A percentile compares a stretch with the other conserved stretches of the same genome.
These are phyloP conservation scores for Aspergillus sp. DNA, from an alignment of 2,329 filamentous ascomycete genomes.

Conservation along the genomic window DNA sequence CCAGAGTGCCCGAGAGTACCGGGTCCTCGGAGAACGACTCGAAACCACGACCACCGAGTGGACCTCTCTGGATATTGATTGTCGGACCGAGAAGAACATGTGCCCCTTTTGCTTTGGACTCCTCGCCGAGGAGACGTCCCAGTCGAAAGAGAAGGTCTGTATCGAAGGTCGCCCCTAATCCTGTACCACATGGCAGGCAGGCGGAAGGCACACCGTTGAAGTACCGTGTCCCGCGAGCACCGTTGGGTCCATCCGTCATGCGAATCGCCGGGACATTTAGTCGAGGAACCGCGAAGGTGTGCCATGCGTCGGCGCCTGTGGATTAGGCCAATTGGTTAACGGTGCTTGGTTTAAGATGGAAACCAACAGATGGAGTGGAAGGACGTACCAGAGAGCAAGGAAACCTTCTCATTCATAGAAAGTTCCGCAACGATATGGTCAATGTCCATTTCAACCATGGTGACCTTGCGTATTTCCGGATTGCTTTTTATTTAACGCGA, in stretches of 20 bases:
- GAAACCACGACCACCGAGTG: conserved; percentile 77
- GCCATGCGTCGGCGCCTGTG: conserved; percentile 47
- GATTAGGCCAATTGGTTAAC: not conserved
- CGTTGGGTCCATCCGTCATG: conserved; percentile 68
- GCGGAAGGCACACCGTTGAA: conserved; percentile 69
- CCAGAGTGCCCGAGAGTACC: conserved; percentile 69
- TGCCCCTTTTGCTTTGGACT: conserved; percentile 70
- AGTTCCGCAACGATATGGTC: not conserved
- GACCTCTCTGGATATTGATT: conserved; percentile 77
- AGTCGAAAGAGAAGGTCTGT: conserved; percentile 65
- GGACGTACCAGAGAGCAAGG: not conserved
- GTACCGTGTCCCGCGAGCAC: conserved; percentile 65
- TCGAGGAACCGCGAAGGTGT: conserved; percentile 61
- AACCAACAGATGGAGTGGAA: not conserved
- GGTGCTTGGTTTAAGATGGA: not conserved
- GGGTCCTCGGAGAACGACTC: conserved; percentile 85
- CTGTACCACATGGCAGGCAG: conserved; percentile 75
- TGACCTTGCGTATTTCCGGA: not conserved
- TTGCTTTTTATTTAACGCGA: not conserved
- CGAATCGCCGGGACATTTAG: conserved; percentile 65
- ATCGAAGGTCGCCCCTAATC: conserved; percentile 77
- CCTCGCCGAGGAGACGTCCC: conserved; percentile 68
- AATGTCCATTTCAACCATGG: not conserved
- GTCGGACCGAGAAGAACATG: conserved; percentile 74
- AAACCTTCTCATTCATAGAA: not conserved